phyloP scores from a whole-genome alignment of 257 asterid species.

The Asclepias syriaca region DNA sequence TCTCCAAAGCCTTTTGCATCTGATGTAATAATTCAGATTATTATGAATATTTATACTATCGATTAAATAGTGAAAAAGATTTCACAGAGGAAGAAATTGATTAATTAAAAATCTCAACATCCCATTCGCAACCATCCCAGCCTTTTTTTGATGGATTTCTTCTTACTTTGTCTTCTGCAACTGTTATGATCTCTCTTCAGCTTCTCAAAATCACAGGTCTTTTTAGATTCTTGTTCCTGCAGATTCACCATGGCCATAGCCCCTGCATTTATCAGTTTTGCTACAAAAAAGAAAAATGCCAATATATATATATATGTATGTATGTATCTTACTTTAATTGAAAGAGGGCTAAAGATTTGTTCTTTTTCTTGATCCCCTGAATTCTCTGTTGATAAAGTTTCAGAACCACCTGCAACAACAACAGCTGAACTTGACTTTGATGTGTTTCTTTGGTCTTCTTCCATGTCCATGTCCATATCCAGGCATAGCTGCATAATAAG shows the following conservation, averaged over 20 bases:
- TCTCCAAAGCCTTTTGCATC: too few relatives aligned
- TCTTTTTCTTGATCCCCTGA: slow-evolving; percentile 12
- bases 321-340: slow-evolving; percentile 14
- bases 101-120: slow-evolving; percentile 8
- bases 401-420: not conserved
- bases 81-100: not conserved
- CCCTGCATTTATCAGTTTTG: not conserved
- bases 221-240: slow-evolving; percentile 31
- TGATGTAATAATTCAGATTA: too few relatives aligned
- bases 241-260: not conserved
- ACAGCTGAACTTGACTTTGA: slow-evolving; percentile 53
- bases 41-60: too few relatives aligned
- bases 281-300: not conserved
- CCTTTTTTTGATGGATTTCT: slow-evolving; percentile 34
- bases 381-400: slow-evolving; percentile 4
- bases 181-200: slow-evolving; percentile 3
- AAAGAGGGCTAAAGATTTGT: slow-evolving; percentile 11
- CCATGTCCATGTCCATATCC: slow-evolving; percentile 52
- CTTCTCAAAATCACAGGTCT: slow-evolving; percentile 11
- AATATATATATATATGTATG: not conserved
- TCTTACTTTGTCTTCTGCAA: slow-evolving; percentile 17
- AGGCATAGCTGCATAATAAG: slow-evolving; percentile 36
- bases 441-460: slow-evolving; percentile 51
- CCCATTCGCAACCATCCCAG: slow-evolving; percentile 31
- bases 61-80: not conserved